phyloP scores from a whole-genome alignment of 2,329 filamentous ascomycete genomes.

The Neospermospora avenae region DNA sequence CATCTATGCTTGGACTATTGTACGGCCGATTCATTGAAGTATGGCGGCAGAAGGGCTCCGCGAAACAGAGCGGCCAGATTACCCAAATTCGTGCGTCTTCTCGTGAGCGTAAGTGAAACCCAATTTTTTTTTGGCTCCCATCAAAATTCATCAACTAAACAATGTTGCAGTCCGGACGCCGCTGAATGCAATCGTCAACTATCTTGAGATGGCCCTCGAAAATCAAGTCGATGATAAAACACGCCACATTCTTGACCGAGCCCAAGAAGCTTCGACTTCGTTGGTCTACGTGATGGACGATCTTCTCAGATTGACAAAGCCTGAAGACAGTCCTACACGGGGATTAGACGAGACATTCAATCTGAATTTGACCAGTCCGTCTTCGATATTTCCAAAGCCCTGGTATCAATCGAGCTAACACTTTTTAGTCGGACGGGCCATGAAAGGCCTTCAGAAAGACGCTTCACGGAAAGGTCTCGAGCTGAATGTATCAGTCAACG shows the following conservation, averaged over 20 bases:
- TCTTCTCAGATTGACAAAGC: constrained; percentile 24
- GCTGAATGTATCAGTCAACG: constrained; percentile 20
- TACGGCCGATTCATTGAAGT: constrained; percentile 30
- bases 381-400: neutral
- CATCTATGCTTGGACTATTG: constrained; percentile 22
- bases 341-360: constrained; percentile 23
- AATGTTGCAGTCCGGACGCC: constrained; percentile 18
- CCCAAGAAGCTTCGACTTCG: constrained; percentile 24
- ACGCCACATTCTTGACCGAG: constrained; percentile 21
- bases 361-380: constrained; percentile 3
- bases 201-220: constrained; percentile 27
- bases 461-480: constrained; percentile 24
- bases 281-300: constrained; percentile 25
- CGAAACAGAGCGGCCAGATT: constrained; percentile 19
- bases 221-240: constrained; percentile 22
- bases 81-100: constrained; percentile 26
- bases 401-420: neutral
- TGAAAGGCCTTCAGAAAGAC: constrained; percentile 21
- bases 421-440: constrained; percentile 14
- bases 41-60: constrained; percentile 24
- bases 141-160: neutral
- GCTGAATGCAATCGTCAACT: constrained; percentile 26
- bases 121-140: neutral
- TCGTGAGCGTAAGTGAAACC: constrained; percentile 13
- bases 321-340: constrained; percentile 15